A percentile compares a stretch with the other conserved stretches of the same genome.
Conservation (phyloP, 441 rosid species). For the Populus hybrid region DNA sequence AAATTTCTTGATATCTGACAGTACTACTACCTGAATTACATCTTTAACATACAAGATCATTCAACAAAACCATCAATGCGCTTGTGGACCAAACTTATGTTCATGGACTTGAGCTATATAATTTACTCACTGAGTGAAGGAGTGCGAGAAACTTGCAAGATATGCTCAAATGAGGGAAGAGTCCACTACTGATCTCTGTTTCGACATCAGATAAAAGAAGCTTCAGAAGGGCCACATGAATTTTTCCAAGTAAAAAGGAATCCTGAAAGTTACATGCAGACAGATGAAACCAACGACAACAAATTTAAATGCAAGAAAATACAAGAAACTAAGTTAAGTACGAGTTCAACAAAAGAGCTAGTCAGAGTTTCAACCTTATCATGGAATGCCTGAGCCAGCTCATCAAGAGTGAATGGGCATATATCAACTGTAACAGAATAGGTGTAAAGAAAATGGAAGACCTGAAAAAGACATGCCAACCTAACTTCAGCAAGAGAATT, state of each 20-base stretch:
- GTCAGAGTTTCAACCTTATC: conserved; percentile 64
- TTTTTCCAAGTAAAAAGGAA: conserved; percentile 81
- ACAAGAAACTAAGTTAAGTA: background rate
- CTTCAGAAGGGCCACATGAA: conserved; percentile 81
- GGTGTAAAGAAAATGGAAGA: conserved; percentile 83
- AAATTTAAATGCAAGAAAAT: background rate
- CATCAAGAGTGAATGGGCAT: conserved; percentile 80
- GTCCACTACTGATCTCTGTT: conserved; percentile 54
- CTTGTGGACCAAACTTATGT: background rate
- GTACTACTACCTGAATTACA: background rate
- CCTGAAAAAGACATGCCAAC: conserved; percentile 51
- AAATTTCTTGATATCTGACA: background rate
- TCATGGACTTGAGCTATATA: background rate
- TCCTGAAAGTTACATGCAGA: conserved; percentile 47
- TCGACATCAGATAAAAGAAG: conserved; percentile 74
- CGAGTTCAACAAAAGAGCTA: conserved; percentile 7
- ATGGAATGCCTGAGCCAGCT: conserved; percentile 87
- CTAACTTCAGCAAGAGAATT: conserved; percentile 25
- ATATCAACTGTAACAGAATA: conserved; percentile 58
- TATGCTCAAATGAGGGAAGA: conserved; percentile 47
- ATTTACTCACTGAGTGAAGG: conserved; percentile 76
- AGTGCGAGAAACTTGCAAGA: conserved; percentile 94
- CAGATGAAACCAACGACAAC: conserved; percentile 16
- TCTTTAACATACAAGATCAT: background rate
- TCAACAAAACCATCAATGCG: background rate